Percentiles rank a stretch among this genome's conserved stretches.
phyloP scores from a whole-genome alignment of 768 basidiomycete genomes.

The Daedaleopsis nitida region DNA sequence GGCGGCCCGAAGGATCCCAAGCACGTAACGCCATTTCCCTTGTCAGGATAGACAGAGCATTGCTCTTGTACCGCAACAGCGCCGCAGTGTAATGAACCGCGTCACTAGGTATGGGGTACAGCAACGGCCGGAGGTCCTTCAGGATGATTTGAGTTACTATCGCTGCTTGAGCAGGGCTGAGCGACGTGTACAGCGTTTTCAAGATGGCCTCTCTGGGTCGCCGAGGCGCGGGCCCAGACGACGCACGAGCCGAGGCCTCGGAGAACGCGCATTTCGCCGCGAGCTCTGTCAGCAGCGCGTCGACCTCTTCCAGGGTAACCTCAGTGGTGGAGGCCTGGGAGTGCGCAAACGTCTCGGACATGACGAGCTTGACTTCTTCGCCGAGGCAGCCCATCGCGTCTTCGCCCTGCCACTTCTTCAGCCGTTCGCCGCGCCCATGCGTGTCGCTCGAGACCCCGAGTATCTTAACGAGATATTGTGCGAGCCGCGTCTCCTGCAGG shows the following conservation, averaged over 20 bases:
- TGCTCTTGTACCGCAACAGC: conserved; percentile 57
- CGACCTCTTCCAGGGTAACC: conserved; percentile 52
- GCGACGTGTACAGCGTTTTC: conserved; percentile 54
- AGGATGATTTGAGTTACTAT: conserved; percentile 86
- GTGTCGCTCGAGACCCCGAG: conserved; percentile 30
- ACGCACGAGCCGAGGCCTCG: conserved; percentile 43
- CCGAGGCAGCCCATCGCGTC: conserved; percentile 70
- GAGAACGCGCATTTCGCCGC: conserved; percentile 69
- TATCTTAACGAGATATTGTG: conserved; percentile 51
- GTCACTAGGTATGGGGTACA: conserved; percentile 62
- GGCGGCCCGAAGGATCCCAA: conserved; percentile 65
- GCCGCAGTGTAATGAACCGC: conserved; percentile 48
- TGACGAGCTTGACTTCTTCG: conserved; percentile 52
- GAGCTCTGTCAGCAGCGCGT: conserved; percentile 72
- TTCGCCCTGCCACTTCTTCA: conserved; percentile 42
- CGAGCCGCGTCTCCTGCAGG: conserved; percentile 67
- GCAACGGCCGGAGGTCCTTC: conserved; percentile 78
- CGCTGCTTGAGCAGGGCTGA: conserved; percentile 64
- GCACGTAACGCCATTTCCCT: conserved; percentile 64
- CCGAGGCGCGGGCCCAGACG: conserved; percentile 31
- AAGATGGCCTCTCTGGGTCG: conserved; percentile 44
- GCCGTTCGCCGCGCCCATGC: conserved; percentile 27
- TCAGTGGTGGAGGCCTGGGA: conserved; percentile 30
- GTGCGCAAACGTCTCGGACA: conserved; percentile 37
- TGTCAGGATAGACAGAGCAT: conserved; percentile 56